phyloP scores from a whole-genome alignment of 164 flowering plant genomes.

The Vitis riparia region DNA sequence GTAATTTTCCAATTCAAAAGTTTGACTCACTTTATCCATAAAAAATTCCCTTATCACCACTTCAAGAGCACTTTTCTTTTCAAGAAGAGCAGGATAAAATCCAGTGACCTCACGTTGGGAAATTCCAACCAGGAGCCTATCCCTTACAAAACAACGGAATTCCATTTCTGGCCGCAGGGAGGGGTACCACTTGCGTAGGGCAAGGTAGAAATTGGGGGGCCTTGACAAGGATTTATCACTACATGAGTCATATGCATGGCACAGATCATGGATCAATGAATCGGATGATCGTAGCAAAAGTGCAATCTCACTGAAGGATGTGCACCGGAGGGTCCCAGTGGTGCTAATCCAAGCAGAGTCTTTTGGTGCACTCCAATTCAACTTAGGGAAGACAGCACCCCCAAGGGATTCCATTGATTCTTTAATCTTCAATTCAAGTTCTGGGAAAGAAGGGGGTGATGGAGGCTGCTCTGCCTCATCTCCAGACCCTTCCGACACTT shows the following conservation, averaged over 20 bases:
- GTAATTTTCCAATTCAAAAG: conserved; percentile 67
- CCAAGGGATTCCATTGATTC: conserved; percentile 71
- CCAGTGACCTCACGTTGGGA: conserved; percentile 87
- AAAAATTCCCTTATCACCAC: conserved; percentile 48
- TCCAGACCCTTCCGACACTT: conserved; percentile 62
- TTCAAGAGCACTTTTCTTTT: conserved; percentile 44
- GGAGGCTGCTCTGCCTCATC: conserved; percentile 59
- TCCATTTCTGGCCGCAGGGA: conserved; percentile 78
- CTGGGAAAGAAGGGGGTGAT: conserved; percentile 70
- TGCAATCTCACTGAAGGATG: conserved; percentile 75
- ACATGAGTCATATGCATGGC: conserved; percentile 87
- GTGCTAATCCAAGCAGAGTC: conserved; percentile 91
- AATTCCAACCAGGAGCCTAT: conserved; percentile 53
- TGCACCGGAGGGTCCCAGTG: conserved; percentile 65
- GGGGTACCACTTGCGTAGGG: conserved; percentile 85
- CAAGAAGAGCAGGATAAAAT: conserved; percentile 66
- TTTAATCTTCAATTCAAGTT: conserved; percentile 63
- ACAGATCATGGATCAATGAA: conserved; percentile 72
- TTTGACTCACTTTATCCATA: conserved; percentile 33
- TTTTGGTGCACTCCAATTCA: conserved; percentile 96
- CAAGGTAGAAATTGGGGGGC: conserved; percentile 66
- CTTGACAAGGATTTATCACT: conserved; percentile 46
- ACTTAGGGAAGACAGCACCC: conserved; percentile 84
- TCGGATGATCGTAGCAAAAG: conserved; percentile 79
- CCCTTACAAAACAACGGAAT: conserved; percentile 80